Percentiles rank a stretch among this genome's conserved stretches.
Evolutionary conservation across 1,284 basidiomycete species (phyloP).

Genomic region (Heimioporus retisporus): DNA sequence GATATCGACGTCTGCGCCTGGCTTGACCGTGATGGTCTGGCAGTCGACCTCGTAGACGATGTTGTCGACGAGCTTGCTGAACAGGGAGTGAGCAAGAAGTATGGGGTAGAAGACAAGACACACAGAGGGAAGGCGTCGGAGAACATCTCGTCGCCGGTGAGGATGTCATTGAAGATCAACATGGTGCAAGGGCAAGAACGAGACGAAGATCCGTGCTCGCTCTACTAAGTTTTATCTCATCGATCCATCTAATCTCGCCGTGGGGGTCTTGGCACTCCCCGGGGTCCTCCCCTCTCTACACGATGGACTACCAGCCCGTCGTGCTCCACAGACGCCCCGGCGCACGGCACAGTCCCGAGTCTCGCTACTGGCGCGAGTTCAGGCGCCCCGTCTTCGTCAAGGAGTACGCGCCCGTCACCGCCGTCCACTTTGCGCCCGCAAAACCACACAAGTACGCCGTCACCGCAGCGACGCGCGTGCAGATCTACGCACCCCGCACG

Average conservation of each 20-base stretch:
- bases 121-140: slow-evolving; percentile 94
- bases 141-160: slow-evolving; percentile 94
- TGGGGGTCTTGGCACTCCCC: slow-evolving; percentile 18
- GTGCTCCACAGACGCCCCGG: slow-evolving; percentile 68
- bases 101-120: slow-evolving; percentile 15
- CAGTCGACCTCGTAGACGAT: slow-evolving; percentile 96
- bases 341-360: slow-evolving; percentile 75
- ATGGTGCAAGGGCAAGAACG: slow-evolving; percentile 53
- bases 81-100: slow-evolving; percentile 14
- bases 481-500: slow-evolving; percentile 96
- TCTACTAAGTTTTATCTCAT: neutral
- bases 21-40: slow-evolving; percentile 77
- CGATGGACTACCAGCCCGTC: slow-evolving; percentile 86
- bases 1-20: slow-evolving; percentile 90
- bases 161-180: slow-evolving; percentile 83
- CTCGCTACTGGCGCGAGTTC: slow-evolving; percentile 85
- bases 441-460: slow-evolving; percentile 96
- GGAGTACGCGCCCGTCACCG: slow-evolving; percentile 94
- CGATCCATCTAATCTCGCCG: slow-evolving; percentile 30
- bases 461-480: slow-evolving; percentile 93
- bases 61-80: slow-evolving; percentile 85
- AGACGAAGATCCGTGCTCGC: neutral
- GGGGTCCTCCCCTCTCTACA: neutral
- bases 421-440: slow-evolving; percentile 88
- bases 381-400: slow-evolving; percentile 93